These are phyloP conservation scores for Elasticomyces elasticus DNA, from an alignment of 495 filamentous ascomycete species.

Conservation along the genomic window DNA sequence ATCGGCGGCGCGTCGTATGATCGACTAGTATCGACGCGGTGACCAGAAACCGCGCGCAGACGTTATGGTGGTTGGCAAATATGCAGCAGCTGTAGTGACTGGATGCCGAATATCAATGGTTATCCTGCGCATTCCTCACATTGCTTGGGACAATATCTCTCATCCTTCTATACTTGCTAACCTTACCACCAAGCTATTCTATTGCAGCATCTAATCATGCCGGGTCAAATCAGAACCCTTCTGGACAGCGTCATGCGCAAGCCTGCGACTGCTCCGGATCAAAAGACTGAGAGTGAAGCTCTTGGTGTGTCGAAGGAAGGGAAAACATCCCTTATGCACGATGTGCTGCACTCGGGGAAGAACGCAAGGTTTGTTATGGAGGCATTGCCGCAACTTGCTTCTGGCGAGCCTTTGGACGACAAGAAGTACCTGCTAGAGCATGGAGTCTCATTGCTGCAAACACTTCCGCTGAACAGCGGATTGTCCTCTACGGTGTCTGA, in stretches of 20 bases:
- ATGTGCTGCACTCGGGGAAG: constrained; percentile 28
- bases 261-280: constrained; percentile 30
- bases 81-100: background rate
- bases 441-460: constrained; percentile 33
- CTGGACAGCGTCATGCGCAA: constrained; percentile 27
- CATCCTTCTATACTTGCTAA: background rate
- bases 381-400: constrained; percentile 28
- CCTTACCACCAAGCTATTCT: background rate
- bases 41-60: background rate
- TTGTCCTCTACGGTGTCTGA: constrained; percentile 26
- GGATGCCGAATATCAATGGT: background rate
- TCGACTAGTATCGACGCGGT: background rate
- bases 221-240: constrained; percentile 22
- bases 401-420: constrained; percentile 33
- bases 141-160: background rate
- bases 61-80: background rate
- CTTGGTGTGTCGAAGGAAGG: constrained; percentile 1
- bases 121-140: background rate
- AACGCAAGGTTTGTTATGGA: constrained; percentile 23
- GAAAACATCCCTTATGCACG: constrained; percentile 28
- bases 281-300: constrained; percentile 26
- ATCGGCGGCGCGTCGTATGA: background rate
- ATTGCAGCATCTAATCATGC: background rate
- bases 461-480: constrained; percentile 27
- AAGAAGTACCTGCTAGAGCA: constrained; percentile 32